Percentiles rank a stretch among this genome's conserved stretches.
phyloP scores from a whole-genome alignment of 805 yeast genomes.

The Monosporozyma solicola region DNA sequence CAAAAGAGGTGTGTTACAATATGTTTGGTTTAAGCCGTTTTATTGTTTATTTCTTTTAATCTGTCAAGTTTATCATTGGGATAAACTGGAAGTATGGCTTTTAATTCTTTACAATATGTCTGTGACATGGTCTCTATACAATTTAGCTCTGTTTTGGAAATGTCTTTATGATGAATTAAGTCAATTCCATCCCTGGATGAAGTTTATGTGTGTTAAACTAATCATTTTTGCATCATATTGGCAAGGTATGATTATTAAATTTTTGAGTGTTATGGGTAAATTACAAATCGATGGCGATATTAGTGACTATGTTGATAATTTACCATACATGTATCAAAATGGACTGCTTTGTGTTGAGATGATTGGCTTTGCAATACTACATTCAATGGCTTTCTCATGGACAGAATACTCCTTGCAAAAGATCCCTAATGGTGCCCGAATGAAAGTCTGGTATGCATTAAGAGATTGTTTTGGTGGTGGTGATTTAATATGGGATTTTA shows the following conservation, averaged over 20 bases:
- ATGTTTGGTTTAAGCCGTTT: constrained; percentile 89
- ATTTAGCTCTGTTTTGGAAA: constrained; percentile 86
- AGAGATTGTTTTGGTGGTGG: constrained; percentile 66
- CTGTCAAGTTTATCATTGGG: constrained; percentile 39
- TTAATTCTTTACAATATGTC: constrained; percentile 70
- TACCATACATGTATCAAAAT: constrained; percentile 63
- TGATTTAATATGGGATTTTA: constrained; percentile 77
- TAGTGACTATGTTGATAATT: constrained; percentile 26
- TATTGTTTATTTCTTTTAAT: constrained; percentile 48
- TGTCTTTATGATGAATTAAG: constrained; percentile 70
- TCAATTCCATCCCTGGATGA: constrained; percentile 82
- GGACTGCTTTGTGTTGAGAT: constrained; percentile 74
- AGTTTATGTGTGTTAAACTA: constrained; percentile 84
- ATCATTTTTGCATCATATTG: constrained; percentile 97
- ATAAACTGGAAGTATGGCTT: constrained; percentile 42
- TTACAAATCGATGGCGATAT: constrained; percentile 17
- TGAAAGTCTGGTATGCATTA: constrained; percentile 53
- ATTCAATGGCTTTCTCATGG: constrained; percentile 77
- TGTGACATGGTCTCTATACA: constrained; percentile 74
- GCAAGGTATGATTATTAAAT: constrained; percentile 68
- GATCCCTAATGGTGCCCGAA: constrained; percentile 61
- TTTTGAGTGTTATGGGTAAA: constrained; percentile 41
- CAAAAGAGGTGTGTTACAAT: constrained; percentile 83
- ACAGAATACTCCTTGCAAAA: constrained; percentile 53
- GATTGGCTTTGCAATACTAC: constrained; percentile 80